Evolutionary conservation across 129 eudicot species (phyloP).

Genomic region (Tagetes erecta): DNA sequence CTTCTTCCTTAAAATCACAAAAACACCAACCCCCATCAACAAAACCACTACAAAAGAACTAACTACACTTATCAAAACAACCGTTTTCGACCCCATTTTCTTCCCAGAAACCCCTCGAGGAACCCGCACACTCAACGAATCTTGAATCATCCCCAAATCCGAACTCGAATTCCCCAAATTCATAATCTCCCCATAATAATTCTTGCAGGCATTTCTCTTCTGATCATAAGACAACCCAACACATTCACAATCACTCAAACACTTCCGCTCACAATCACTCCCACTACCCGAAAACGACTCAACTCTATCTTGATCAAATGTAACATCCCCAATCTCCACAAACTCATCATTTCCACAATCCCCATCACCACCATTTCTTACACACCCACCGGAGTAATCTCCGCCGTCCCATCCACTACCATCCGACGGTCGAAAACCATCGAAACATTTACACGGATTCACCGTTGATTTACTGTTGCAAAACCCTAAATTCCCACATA

Average conservation of each 20-base stretch:
- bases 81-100: conserved; percentile 17
- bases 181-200: conserved; percentile 54
- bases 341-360: conserved; percentile 50
- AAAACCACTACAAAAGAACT: conserved; percentile 37
- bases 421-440: conserved; percentile 54
- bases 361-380: conserved; percentile 31
- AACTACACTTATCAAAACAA: conserved; percentile 33
- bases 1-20: conserved; percentile 41
- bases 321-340: conserved; percentile 56
- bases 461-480: conserved; percentile 37
- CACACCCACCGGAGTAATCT: conserved; percentile 74
- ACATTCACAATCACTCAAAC: conserved; percentile 75
- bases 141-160: conserved; percentile 43
- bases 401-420: conserved; percentile 55
- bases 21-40: conserved; percentile 3
- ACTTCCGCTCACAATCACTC: conserved; percentile 52
- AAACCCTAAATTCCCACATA: conserved; percentile 74
- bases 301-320: conserved; percentile 40
- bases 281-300: conserved; percentile 44
- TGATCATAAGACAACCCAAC: conserved; percentile 51
- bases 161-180: conserved; percentile 64
- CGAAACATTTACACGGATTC: conserved; percentile 60
- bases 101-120: conserved; percentile 22
- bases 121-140: conserved; percentile 51
- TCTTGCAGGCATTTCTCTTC: conserved; percentile 53